These are phyloP conservation scores for Talaromyces liani DNA, from an alignment of 495 filamentous ascomycete genomes.

Conservation along the genomic window DNA sequence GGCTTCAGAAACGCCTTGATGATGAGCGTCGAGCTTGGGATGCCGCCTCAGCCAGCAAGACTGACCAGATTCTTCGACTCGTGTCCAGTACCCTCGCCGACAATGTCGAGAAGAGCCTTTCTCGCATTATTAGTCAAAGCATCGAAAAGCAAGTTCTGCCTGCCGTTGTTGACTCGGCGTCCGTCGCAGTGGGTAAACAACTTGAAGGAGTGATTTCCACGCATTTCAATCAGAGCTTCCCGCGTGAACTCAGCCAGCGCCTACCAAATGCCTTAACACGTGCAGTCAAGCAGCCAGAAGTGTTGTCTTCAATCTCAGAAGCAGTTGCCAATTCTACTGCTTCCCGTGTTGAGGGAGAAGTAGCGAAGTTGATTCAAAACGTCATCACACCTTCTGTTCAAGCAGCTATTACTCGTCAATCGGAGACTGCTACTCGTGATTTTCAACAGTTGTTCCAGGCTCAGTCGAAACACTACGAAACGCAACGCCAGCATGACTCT, in stretches of 20 bases:
- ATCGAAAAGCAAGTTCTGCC: constrained; percentile 61
- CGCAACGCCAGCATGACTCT: constrained; percentile 60
- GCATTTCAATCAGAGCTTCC: constrained; percentile 41
- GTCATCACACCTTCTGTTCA: constrained; percentile 59
- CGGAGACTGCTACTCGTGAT: constrained; percentile 53
- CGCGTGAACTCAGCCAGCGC: constrained; percentile 45
- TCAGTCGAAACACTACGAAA: constrained; percentile 57
- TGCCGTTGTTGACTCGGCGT: constrained; percentile 40
- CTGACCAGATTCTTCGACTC: constrained; percentile 74
- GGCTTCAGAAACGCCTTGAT: constrained; percentile 53
- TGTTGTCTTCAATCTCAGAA: constrained; percentile 65
- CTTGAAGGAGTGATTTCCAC: constrained; percentile 45
- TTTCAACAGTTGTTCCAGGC: constrained; percentile 58
- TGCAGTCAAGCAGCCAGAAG: constrained; percentile 56
- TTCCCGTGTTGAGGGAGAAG: constrained; percentile 57
- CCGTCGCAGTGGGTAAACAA: constrained; percentile 52
- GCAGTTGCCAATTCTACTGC: constrained; percentile 57
- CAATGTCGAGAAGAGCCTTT: constrained; percentile 77
- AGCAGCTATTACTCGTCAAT: constrained; percentile 47
- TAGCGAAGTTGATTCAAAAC: constrained; percentile 53
- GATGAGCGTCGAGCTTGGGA: constrained; percentile 58
- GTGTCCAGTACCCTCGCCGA: constrained; percentile 83
- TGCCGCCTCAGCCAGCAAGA: constrained; percentile 58
- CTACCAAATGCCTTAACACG: constrained; percentile 49
- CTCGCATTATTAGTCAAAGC: constrained; percentile 58